Evolutionary conservation across 345 rosid genomes (phyloP).

Genomic region (Heritiera littoralis): DNA sequence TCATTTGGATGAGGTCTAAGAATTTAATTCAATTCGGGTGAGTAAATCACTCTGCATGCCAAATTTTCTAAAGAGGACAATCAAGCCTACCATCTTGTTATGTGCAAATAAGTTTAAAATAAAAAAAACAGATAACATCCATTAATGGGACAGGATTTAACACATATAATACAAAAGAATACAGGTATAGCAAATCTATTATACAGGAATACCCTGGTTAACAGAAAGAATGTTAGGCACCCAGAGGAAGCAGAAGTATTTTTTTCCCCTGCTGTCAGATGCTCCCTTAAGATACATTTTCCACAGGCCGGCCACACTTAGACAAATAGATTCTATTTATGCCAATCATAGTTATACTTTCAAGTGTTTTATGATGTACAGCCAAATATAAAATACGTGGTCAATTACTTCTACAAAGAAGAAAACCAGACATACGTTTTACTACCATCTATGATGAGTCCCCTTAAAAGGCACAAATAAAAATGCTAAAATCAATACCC

Average conservation of each 20-base stretch:
- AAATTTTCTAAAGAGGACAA: background rate
- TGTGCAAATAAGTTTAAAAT: background rate
- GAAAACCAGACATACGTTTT: background rate
- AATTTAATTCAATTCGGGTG: background rate
- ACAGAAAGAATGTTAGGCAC: background rate
- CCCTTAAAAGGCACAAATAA: background rate
- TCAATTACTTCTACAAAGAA: background rate
- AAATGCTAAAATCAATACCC: background rate
- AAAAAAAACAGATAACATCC: background rate
- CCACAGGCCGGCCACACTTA: background rate
- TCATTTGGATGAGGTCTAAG: slow-evolving; percentile 44
- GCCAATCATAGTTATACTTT: background rate
- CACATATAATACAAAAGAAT: background rate
- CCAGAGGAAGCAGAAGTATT: background rate
- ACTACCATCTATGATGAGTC: background rate
- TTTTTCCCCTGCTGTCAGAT: background rate
- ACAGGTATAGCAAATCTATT: background rate
- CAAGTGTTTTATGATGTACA: background rate
- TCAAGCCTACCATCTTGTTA: background rate
- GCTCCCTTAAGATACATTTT: background rate
- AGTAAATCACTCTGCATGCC: background rate
- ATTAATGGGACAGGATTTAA: background rate
- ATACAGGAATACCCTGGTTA: background rate
- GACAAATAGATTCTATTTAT: background rate
- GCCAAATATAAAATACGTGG: background rate